These are phyloP conservation scores for Lophiotrema nucula DNA, from an alignment of 495 filamentous ascomycete genomes.

Conservation along the genomic window DNA sequence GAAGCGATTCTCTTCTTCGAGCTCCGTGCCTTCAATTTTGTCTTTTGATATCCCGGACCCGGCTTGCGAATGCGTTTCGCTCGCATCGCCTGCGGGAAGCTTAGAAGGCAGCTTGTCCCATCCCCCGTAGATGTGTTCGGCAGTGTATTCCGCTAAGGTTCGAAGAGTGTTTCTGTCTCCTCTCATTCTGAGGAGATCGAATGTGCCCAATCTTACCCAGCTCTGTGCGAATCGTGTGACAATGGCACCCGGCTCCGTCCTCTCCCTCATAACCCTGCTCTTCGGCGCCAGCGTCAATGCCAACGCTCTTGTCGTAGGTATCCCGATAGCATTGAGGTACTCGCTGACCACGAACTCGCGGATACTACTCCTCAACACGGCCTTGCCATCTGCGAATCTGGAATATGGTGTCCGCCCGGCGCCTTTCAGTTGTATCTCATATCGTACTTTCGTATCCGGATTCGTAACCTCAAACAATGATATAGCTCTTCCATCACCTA, in stretches of 20 bases:
- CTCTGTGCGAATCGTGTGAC: conserved; percentile 86
- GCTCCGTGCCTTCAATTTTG: conserved; percentile 60
- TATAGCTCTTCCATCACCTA: conserved; percentile 93
- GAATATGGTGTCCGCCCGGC: conserved; percentile 92
- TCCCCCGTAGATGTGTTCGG: conserved; percentile 79
- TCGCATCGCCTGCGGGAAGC: conserved; percentile 46
- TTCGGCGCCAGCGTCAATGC: conserved; percentile 75
- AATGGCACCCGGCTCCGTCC: conserved; percentile 88
- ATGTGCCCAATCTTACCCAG: conserved; percentile 93
- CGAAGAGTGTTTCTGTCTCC: conserved; percentile 75
- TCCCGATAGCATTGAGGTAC: conserved; percentile 70
- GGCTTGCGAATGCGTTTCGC: conserved; percentile 36
- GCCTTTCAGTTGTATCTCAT: conserved; percentile 92
- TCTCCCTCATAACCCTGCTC: conserved; percentile 71
- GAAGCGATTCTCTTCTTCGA: conserved; percentile 76
- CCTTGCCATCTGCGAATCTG: conserved; percentile 95
- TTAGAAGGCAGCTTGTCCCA: conserved; percentile 74
- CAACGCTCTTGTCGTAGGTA: conserved; percentile 84
- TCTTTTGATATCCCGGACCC: conserved; percentile 55
- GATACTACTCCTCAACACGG: conserved; percentile 85
- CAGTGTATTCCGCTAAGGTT: conserved; percentile 73
- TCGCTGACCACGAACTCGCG: conserved; percentile 92
- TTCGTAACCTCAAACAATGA: conserved; percentile 89
- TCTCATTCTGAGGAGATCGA: conserved; percentile 78
- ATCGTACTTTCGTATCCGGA: conserved; percentile 64